Conservation (phyloP, 2,329 filamentous ascomycete genomes). For the Beauveria australis region DNA sequence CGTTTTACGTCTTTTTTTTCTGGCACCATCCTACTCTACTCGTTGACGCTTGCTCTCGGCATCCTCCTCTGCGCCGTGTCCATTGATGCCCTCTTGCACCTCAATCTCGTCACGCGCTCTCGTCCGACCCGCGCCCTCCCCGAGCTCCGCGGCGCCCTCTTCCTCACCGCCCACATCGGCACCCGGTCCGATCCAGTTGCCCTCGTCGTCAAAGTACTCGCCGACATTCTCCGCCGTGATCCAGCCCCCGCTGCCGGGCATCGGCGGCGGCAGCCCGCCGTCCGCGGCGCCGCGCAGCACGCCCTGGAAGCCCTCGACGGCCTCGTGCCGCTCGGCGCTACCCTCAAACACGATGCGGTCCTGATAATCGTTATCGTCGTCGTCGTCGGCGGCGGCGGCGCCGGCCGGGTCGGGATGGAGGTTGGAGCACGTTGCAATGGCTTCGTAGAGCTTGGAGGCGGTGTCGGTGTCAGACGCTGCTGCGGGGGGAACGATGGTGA, state of each 20-base stretch:
- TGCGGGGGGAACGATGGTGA: constrained; percentile 53
- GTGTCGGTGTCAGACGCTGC: constrained; percentile 16
- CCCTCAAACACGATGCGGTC: constrained; percentile 52
- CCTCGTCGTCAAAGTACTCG: constrained; percentile 72
- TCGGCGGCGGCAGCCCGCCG: constrained; percentile 53
- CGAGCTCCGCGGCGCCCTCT: constrained; percentile 40
- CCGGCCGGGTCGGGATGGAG: constrained; percentile 60
- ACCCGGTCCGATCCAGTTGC: constrained; percentile 59
- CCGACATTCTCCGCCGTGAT: constrained; percentile 88
- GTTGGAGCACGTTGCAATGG: constrained; percentile 67
- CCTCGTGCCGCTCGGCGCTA: constrained; percentile 38
- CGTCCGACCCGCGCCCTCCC: constrained; percentile 56
- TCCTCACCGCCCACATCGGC: constrained; percentile 26
- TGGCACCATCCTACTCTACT: constrained; percentile 29
- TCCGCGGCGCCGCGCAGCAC: constrained; percentile 40
- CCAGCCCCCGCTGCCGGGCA: constrained; percentile 71
- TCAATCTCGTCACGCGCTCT: constrained; percentile 47
- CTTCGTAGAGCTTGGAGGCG: constrained; percentile 50
- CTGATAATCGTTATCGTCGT: constrained; percentile 42
- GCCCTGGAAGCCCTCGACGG: constrained; percentile 44
- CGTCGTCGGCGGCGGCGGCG: constrained; percentile 42
- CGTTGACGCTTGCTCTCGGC: constrained; percentile 40
- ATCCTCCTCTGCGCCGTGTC: constrained; percentile 29
- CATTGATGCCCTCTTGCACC: constrained; percentile 33
- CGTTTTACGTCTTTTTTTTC: not conserved